Evolutionary conservation across 148 eudicot species (phyloP).

Genomic region (Chenopodium quinoa): DNA sequence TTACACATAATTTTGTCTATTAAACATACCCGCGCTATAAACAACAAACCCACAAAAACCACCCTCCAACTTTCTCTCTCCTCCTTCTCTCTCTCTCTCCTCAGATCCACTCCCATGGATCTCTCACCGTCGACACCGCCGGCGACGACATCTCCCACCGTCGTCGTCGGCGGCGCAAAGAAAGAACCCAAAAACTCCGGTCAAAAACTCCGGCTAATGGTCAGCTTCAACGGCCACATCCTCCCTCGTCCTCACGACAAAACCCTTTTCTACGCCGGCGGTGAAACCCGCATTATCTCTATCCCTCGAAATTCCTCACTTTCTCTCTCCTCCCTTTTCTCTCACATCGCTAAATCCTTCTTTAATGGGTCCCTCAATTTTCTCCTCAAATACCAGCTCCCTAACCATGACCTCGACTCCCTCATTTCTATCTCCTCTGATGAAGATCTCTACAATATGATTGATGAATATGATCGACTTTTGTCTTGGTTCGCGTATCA

Average conservation of each 20-base stretch:
- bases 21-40: neutral
- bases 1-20: neutral
- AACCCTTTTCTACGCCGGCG: conserved; percentile 71
- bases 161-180: conserved; percentile 12
- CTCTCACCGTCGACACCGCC: conserved; percentile 32
- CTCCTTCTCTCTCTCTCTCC: neutral
- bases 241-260: conserved; percentile 71
- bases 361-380: conserved; percentile 39
- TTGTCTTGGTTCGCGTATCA: conserved; percentile 37
- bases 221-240: conserved; percentile 82
- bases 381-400: conserved; percentile 72
- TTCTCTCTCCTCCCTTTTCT: conserved; percentile 40
- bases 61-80: neutral
- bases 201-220: conserved; percentile 70
- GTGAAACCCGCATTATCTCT: conserved; percentile 81
- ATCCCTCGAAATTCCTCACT: conserved; percentile 44
- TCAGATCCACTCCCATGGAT: conserved; percentile 39
- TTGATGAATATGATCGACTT: conserved; percentile 70
- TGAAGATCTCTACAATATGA: conserved; percentile 76
- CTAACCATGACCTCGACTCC: conserved; percentile 76
- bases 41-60: neutral
- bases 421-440: conserved; percentile 70
- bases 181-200: neutral
- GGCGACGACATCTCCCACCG: neutral
- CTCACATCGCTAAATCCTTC: conserved; percentile 48